Evolutionary conservation across 106 monocot species (phyloP), one percentile per base, ranked within the genome.

Genomic region (Cymbidium sinense): DNA sequence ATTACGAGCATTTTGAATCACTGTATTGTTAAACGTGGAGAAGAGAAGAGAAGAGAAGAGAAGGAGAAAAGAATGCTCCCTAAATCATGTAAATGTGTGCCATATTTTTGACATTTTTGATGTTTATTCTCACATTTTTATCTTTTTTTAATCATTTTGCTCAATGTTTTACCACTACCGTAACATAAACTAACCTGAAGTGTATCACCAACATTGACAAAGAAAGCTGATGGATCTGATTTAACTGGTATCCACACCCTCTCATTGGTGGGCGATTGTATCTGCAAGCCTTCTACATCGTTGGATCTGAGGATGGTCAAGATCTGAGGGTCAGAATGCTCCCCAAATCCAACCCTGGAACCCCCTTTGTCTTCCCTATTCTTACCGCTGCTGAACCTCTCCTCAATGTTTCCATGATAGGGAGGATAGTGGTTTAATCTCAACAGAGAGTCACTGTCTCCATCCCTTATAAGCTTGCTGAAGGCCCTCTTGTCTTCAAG

Each of bases 391-490:
- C 23, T 31, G 41, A 55, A 11, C 8, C 36, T 70, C 36, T 74
- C 15, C 0, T 74, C 35, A 44, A 33, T 36, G 11, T 21, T 80
- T 20, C 37, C n/a, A 36, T 55, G 6, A 61, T 8, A 75, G 0
- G 96, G 50, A 34, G 96, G 89, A 30, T 98, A 98, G 84, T 98
- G 84, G 80, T 99, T 99, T 30, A 99, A 36, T 77, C 98, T 92
- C 27, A 99, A 9, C 15, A 99, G 78, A 1, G 92, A 99, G 86
- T 99, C 98, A 74, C 84, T 90, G n/a, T 98, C 87, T 17, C 33
- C 51, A 80, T 90, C 85, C 25, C 74, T 82, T 31, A 92, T 47
- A 20, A 91, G 82, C 74, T 80, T 74, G 70, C 87, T 85, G 73
- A 92, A 75, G 10, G 75, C 64, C 23, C 78, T 78, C 44, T 21